Evolutionary conservation across 2,329 filamentous ascomycete species (phyloP).

Genomic region (Conoideocrella luteorostrata): DNA sequence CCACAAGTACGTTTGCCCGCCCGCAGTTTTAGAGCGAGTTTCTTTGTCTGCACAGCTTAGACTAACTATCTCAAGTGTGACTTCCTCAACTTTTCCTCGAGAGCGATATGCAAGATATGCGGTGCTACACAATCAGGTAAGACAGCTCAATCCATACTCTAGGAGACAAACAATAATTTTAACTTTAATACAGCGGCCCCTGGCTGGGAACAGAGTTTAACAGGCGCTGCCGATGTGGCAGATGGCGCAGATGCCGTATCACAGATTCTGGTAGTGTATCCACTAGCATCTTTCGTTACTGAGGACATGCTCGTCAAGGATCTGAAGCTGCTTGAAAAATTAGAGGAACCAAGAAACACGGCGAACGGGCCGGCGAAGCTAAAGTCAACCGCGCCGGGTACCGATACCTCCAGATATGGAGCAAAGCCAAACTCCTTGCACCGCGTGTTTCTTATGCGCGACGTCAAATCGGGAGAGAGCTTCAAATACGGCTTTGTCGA

Average conservation of each 20-base stretch:
- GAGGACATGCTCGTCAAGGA: conserved; percentile 69
- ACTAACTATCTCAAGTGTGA: conserved; percentile 28
- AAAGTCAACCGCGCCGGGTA: conserved; percentile 52
- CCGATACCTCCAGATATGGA: conserved; percentile 55
- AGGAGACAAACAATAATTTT: not conserved
- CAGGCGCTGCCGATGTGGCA: conserved; percentile 42
- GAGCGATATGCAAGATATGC: conserved; percentile 32
- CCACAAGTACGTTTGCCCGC: conserved; percentile 20
- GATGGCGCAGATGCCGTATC: conserved; percentile 53
- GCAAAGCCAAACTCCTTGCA: conserved; percentile 69
- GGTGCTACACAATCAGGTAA: conserved; percentile 24
- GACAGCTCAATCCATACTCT: conserved; percentile 5
- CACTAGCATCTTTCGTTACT: conserved; percentile 61
- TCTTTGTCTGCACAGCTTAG: not conserved
- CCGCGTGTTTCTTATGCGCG: conserved; percentile 70
- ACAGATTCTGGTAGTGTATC: conserved; percentile 70
- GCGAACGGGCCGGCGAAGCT: conserved; percentile 45
- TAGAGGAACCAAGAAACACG: conserved; percentile 37
- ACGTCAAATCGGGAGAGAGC: conserved; percentile 63
- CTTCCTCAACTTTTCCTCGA: conserved; percentile 32
- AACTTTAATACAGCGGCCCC: conserved; percentile 10
- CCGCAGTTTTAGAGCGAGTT: not conserved
- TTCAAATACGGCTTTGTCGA: conserved; percentile 82
- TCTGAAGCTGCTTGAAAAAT: conserved; percentile 66
- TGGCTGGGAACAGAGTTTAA: conserved; percentile 32